These are phyloP conservation scores for Erodium moschatum DNA, from an alignment of 441 rosid species.

Conservation along the genomic window DNA sequence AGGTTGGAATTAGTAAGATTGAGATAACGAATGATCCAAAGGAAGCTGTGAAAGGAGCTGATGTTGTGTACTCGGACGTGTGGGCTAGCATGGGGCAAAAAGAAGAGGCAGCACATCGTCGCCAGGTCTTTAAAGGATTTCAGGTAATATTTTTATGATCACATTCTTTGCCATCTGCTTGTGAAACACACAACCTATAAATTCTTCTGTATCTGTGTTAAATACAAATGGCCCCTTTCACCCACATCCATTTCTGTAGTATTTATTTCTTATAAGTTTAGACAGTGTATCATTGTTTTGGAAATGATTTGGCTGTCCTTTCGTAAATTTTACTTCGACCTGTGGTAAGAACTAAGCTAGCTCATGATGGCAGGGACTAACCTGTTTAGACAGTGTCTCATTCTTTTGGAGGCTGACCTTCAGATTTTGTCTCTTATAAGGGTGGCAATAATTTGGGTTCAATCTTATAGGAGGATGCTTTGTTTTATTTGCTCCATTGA, in stretches of 20 bases:
- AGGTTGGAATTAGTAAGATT: constrained; percentile 79
- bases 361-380: too few relatives aligned
- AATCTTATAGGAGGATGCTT: background rate
- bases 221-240: background rate
- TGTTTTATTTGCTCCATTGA: too few relatives aligned
- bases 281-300: background rate
- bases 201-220: background rate
- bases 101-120: constrained; percentile 86
- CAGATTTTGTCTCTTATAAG: background rate
- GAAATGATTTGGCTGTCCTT: background rate
- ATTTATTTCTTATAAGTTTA: background rate
- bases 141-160: constrained; percentile 41
- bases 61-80: constrained; percentile 95
- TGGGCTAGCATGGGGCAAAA: constrained; percentile 99
- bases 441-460: background rate
- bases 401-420: background rate
- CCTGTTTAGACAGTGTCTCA: too few relatives aligned
- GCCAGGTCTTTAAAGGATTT: constrained; percentile 79
- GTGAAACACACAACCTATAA: background rate
- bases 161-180: background rate
- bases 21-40: constrained; percentile 80
- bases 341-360: background rate
- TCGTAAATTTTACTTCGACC: background rate
- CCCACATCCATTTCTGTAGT: background rate
- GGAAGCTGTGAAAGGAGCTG: constrained; percentile 86